Evolutionary conservation across 1,284 basidiomycete genomes (phyloP).

Genomic region (Uromyces viciae-fabae): DNA sequence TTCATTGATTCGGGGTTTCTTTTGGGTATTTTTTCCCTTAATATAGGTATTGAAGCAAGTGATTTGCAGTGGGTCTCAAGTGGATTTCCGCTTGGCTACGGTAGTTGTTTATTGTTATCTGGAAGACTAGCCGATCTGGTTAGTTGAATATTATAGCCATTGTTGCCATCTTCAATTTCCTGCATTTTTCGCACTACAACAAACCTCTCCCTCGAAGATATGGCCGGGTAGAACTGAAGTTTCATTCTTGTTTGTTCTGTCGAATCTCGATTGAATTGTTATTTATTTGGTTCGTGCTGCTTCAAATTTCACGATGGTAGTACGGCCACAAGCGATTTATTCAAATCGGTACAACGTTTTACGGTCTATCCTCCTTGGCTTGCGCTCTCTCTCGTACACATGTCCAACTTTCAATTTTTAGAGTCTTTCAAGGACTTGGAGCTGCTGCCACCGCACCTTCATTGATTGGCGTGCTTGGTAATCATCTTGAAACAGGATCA

Average conservation of each 20-base stretch:
- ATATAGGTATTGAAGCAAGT: slow-evolving; percentile 21
- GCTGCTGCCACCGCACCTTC: slow-evolving; percentile 33
- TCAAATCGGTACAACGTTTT: slow-evolving; percentile 18
- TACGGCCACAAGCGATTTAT: slow-evolving; percentile 33
- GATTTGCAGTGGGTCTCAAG: slow-evolving; percentile 29
- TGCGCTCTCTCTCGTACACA: slow-evolving; percentile 10
- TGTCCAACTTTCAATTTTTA: slow-evolving; percentile 32
- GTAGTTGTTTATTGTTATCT: slow-evolving; percentile 23
- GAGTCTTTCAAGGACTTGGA: slow-evolving; percentile 37
- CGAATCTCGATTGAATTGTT: too few species aligned
- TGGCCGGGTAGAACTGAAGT: too few species aligned
- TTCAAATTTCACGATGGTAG: not conserved
- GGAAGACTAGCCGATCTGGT: slow-evolving; percentile 39
- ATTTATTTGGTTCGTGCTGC: not conserved
- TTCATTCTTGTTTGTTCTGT: too few species aligned
- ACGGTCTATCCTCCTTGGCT: slow-evolving; percentile 6
- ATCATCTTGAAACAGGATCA: not conserved
- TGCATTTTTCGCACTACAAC: not conserved
- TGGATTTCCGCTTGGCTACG: slow-evolving; percentile 21
- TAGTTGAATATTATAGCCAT: not conserved
- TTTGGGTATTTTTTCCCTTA: not conserved
- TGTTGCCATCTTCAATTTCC: not conserved
- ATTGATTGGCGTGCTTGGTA: slow-evolving; percentile 25
- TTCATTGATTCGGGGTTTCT: not conserved
- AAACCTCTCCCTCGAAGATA: too few species aligned